Conservation (phyloP, 345 rosid species). For the Salix arbutifolia region DNA sequence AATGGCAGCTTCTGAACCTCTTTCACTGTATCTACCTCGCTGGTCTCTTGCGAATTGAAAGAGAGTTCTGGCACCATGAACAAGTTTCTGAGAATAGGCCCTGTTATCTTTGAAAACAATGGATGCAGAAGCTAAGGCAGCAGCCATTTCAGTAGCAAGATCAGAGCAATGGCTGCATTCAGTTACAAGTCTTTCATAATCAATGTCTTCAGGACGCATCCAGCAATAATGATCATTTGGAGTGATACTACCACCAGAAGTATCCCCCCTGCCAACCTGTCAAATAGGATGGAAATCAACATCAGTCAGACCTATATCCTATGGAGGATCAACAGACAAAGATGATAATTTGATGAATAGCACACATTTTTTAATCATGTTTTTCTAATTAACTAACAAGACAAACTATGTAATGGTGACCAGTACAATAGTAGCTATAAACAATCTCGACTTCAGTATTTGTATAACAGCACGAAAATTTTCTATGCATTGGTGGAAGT, state of each 20-base stretch:
- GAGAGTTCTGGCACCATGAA: slow-evolving; percentile 78
- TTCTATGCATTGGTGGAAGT: not conserved
- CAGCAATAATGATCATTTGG: slow-evolving; percentile 93
- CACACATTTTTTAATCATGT: not conserved
- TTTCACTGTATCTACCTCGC: slow-evolving; percentile 82
- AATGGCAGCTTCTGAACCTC: slow-evolving; percentile 47
- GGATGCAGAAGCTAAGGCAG: slow-evolving; percentile 89
- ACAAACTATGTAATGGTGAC: not conserved
- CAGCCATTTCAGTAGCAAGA: slow-evolving; percentile 98
- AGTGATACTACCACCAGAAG: slow-evolving; percentile 64
- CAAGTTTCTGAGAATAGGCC: slow-evolving; percentile 88
- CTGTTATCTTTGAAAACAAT: slow-evolving; percentile 93
- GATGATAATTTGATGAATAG: not conserved
- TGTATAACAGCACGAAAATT: not conserved
- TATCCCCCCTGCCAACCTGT: slow-evolving; percentile 90
- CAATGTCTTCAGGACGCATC: slow-evolving; percentile 99
- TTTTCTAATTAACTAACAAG: not conserved
- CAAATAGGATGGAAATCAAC: not conserved
- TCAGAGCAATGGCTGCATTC: slow-evolving; percentile 79
- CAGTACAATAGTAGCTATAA: not conserved
- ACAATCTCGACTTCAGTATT: not conserved
- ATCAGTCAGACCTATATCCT: not conserved
- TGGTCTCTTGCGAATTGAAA: slow-evolving; percentile 64
- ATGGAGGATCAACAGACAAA: not conserved
- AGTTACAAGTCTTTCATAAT: slow-evolving; percentile 62